A percentile compares a stretch with the other conserved stretches of the same genome.
phyloP scores from a whole-genome alignment of 805 yeast genomes.

The Yarrowia divulgata region DNA sequence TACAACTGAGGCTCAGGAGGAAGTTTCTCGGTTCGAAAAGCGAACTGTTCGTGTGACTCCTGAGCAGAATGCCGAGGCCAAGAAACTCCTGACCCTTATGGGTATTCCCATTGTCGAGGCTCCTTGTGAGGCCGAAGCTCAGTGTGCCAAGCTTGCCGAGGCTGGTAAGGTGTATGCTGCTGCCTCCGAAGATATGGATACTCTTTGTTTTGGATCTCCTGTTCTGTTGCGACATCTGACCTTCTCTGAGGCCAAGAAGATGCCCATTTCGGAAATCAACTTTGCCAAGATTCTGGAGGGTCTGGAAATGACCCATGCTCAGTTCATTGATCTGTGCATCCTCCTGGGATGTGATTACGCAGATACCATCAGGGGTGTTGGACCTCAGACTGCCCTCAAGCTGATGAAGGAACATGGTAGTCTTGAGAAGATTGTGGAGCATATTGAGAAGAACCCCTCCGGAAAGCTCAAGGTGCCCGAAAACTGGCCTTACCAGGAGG shows the following conservation, averaged over 20 bases:
- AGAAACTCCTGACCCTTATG: constrained; percentile 79
- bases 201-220: constrained; percentile 90
- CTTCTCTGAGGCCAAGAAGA: constrained; percentile 90
- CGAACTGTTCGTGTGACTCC: constrained; percentile 87
- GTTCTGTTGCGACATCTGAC: constrained; percentile 85
- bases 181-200: constrained; percentile 99
- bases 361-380: constrained; percentile 93
- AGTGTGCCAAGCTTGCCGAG: constrained; percentile 91
- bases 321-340: constrained; percentile 91
- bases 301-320: constrained; percentile 70
- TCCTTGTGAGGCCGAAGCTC: constrained; percentile 99
- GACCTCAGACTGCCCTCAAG: constrained; percentile 93
- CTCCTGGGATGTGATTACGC: constrained; percentile 96
- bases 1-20: constrained; percentile 74
- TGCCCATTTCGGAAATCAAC: constrained; percentile 86
- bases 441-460: constrained; percentile 58
- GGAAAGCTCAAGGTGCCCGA: constrained; percentile 86
- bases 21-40: constrained; percentile 76
- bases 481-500: constrained; percentile 91
- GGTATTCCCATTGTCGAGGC: constrained; percentile 95
- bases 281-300: constrained; percentile 74
- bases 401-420: constrained; percentile 84
- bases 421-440: constrained; percentile 77
- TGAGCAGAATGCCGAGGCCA: constrained; percentile 95
- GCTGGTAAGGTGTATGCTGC: constrained; percentile 95